These are phyloP conservation scores for Monilinia fructicola DNA, from an alignment of 2,329 filamentous ascomycete genomes.

Conservation along the genomic window DNA sequence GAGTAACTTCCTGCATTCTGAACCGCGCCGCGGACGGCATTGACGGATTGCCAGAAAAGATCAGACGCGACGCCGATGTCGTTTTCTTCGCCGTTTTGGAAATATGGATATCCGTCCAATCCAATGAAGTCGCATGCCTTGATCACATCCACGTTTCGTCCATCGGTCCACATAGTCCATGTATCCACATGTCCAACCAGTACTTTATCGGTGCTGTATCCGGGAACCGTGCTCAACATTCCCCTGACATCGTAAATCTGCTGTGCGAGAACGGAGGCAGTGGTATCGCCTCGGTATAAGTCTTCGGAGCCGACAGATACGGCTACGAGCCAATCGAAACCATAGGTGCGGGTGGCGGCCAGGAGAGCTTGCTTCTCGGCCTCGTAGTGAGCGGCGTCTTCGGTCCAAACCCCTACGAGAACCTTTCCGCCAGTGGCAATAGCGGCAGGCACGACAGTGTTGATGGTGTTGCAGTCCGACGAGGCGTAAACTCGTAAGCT, in stretches of 20 bases:
- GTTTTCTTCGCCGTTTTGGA: constrained; percentile 57
- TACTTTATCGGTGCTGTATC: constrained; percentile 51
- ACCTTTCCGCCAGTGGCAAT: constrained; percentile 59
- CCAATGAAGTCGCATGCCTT: constrained; percentile 64
- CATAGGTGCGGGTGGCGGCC: constrained; percentile 54
- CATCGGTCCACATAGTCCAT: constrained; percentile 62
- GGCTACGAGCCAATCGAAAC: constrained; percentile 57
- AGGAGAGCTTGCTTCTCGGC: constrained; percentile 61
- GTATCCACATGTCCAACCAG: constrained; percentile 68
- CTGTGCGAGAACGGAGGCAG: constrained; percentile 5
- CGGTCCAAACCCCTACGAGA: constrained; percentile 65
- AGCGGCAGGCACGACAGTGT: constrained; percentile 55
- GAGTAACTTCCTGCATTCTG: constrained; percentile 50
- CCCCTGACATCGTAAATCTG: constrained; percentile 52
- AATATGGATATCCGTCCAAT: constrained; percentile 67
- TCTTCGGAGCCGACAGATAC: constrained; percentile 68
- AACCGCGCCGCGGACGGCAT: constrained; percentile 37
- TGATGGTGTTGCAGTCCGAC: constrained; percentile 51
- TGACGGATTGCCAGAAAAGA: constrained; percentile 51
- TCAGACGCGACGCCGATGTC: constrained; percentile 53
- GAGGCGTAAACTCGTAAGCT: constrained; percentile 61
- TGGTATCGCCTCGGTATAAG: constrained; percentile 57
- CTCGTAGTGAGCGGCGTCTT: constrained; percentile 54
- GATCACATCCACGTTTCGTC: constrained; percentile 59
- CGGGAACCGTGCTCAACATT: constrained; percentile 49